Conservation (phyloP, 805 yeast genomes). For the Saturnispora bothae region DNA sequence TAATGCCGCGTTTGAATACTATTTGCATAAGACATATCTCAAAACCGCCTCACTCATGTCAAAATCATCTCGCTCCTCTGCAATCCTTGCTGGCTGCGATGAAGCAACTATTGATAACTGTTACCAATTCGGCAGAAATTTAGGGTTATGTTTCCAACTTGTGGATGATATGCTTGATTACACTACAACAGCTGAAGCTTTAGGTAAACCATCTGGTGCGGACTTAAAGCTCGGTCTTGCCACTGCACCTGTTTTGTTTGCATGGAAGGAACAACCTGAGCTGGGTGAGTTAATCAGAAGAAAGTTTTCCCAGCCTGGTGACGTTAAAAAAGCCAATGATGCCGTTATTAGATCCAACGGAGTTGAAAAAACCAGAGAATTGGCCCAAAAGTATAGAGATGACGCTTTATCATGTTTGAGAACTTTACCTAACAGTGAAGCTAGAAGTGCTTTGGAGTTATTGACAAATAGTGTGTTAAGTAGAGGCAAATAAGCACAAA, state of each 20-base stretch:
- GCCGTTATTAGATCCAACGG: conserved; percentile 69
- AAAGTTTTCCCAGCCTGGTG: conserved; percentile 73
- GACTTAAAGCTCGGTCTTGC: conserved; percentile 91
- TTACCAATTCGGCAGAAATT: conserved; percentile 83
- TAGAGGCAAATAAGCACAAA: conserved; percentile 46
- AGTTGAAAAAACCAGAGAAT: conserved; percentile 56
- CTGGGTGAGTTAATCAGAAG: conserved; percentile 77
- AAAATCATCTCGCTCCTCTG: conserved; percentile 86
- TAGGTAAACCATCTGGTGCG: conserved; percentile 95
- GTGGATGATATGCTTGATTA: conserved; percentile 95
- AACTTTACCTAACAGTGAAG: conserved; percentile 75
- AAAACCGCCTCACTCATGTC: conserved; percentile 94
- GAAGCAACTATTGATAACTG: conserved; percentile 70
- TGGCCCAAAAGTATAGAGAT: conserved; percentile 72
- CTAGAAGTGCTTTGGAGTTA: conserved; percentile 77
- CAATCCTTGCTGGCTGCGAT: conserved; percentile 79
- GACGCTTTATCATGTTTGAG: conserved; percentile 66
- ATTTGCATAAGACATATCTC: conserved; percentile 87
- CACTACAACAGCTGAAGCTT: conserved; percentile 70
- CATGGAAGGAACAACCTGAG: conserved; percentile 83
- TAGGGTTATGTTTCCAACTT: conserved; percentile 91
- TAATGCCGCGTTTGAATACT: conserved; percentile 90
- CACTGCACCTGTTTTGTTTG: conserved; percentile 90
- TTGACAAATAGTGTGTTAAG: conserved; percentile 76
- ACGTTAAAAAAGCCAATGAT: conserved; percentile 68